Conservation (phyloP, 2,329 filamentous ascomycete genomes). For the Westerdykella sp. region DNA sequence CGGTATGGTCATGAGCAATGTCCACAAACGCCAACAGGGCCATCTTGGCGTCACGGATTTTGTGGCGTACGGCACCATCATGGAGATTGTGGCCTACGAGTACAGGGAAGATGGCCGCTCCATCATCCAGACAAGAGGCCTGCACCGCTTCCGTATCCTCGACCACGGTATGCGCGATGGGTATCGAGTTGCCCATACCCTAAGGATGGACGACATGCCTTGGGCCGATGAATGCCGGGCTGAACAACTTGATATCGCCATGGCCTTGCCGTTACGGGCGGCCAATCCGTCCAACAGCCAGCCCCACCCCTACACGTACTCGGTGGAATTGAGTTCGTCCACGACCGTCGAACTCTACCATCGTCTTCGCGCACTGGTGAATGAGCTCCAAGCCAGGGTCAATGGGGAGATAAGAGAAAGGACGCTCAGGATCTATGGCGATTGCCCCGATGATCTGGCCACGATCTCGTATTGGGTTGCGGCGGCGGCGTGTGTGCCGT, state of each 20-base stretch:
- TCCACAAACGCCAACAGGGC: slow-evolving; percentile 47
- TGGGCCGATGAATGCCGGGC: slow-evolving; percentile 71
- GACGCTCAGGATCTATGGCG: slow-evolving; percentile 68
- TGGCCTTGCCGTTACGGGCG: slow-evolving; percentile 12
- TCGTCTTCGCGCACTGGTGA: slow-evolving; percentile 53
- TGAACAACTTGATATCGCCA: slow-evolving; percentile 60
- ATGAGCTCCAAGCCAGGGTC: too few species aligned
- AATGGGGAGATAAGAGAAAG: slow-evolving; percentile 51
- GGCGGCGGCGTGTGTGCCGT: slow-evolving; percentile 68
- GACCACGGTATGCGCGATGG: slow-evolving; percentile 63
- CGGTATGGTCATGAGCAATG: slow-evolving; percentile 74
- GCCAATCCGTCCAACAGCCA: slow-evolving; percentile 17
- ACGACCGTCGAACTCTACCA: slow-evolving; percentile 66
- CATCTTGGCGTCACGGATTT: slow-evolving; percentile 53
- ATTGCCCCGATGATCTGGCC: slow-evolving; percentile 68
- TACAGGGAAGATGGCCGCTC: slow-evolving; percentile 74
- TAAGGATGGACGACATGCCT: slow-evolving; percentile 75
- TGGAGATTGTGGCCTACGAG: slow-evolving; percentile 69
- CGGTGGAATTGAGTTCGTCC: slow-evolving; percentile 47
- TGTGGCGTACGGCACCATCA: slow-evolving; percentile 68
- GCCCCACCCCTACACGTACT: slow-evolving; percentile 14
- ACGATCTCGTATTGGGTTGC: slow-evolving; percentile 89
- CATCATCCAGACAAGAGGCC: slow-evolving; percentile 68
- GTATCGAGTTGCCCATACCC: slow-evolving; percentile 68
- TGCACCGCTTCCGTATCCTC: slow-evolving; percentile 69